Evolutionary conservation across 2,329 filamentous ascomycete genomes (phyloP).

Genomic region (Xylariaceae sp.): DNA sequence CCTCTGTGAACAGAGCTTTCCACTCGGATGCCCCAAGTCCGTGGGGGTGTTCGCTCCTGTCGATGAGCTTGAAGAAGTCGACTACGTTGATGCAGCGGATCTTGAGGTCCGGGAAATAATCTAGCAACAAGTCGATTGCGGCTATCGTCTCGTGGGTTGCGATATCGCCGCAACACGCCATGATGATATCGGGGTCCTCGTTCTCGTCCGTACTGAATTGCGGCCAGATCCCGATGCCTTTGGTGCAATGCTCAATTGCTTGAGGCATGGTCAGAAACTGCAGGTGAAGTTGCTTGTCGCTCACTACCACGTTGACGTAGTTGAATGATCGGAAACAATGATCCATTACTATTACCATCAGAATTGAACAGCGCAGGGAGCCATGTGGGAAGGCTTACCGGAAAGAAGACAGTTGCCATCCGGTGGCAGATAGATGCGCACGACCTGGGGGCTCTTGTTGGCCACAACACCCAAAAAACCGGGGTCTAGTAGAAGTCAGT

Average conservation of each 20-base stretch:
- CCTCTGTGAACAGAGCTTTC: conserved; percentile 64
- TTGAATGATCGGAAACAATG: conserved; percentile 70
- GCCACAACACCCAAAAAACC: conserved; percentile 75
- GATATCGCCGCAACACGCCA: conserved; percentile 72
- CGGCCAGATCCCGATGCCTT: conserved; percentile 74
- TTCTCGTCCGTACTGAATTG: conserved; percentile 69
- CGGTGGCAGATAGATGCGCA: conserved; percentile 75
- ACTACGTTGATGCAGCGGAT: conserved; percentile 77
- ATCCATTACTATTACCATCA: conserved; percentile 51
- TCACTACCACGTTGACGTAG: conserved; percentile 77
- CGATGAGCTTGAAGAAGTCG: conserved; percentile 76
- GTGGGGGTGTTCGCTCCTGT: conserved; percentile 66
- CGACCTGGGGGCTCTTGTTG: conserved; percentile 76
- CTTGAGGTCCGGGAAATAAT: conserved; percentile 66
- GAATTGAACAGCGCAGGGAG: not conserved
- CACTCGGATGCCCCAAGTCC: conserved; percentile 65
- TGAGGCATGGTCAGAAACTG: conserved; percentile 72
- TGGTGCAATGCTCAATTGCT: conserved; percentile 71
- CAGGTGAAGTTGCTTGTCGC: conserved; percentile 75
- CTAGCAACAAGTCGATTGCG: conserved; percentile 68
- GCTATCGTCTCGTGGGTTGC: conserved; percentile 71
- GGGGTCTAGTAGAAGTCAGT: too few relatives aligned
- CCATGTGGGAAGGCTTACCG: conserved; percentile 3
- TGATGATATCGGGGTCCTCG: conserved; percentile 66
- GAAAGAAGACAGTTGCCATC: conserved; percentile 76